Evolutionary conservation across 441 rosid genomes (phyloP).

Genomic region (Pelargonium fulgidum): DNA sequence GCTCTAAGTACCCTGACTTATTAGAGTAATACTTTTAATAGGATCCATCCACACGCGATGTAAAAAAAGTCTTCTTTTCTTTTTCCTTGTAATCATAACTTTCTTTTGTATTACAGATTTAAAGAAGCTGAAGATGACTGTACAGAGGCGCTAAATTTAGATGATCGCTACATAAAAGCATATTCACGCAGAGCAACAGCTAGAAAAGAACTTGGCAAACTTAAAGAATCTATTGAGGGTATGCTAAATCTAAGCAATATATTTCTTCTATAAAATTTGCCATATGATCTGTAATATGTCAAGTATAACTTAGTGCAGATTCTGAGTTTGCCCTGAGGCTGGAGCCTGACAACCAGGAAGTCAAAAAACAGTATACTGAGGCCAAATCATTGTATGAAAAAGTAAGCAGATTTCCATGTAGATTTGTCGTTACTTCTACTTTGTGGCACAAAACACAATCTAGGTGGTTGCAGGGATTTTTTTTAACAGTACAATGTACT

Average conservation of each 20-base stretch:
- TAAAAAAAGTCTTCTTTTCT: not conserved
- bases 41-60: not conserved
- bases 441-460: not conserved
- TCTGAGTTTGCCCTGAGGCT: slow-evolving; percentile 75
- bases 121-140: slow-evolving; percentile 86
- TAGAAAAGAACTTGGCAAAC: slow-evolving; percentile 63
- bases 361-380: slow-evolving; percentile 70
- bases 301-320: slow-evolving; percentile 50
- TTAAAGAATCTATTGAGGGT: slow-evolving; percentile 81
- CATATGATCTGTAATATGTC: slow-evolving; percentile 22
- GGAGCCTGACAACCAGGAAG: slow-evolving; percentile 79
- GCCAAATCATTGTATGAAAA: slow-evolving; percentile 64
- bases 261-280: slow-evolving; percentile 5
- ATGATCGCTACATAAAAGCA: slow-evolving; percentile 83
- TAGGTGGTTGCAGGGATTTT: slow-evolving; percentile 6
- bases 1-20: not conserved
- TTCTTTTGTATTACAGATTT: slow-evolving; percentile 35
- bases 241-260: slow-evolving; percentile 8
- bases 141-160: slow-evolving; percentile 82
- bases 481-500: not conserved
- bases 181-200: slow-evolving; percentile 91
- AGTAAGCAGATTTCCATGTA: slow-evolving; percentile 30
- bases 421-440: not conserved
- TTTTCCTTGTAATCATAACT: slow-evolving; percentile 4
- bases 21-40: not conserved